Evolutionary conservation across 2,329 filamentous ascomycete genomes (phyloP), one percentile per base, ranked within the genome.

Genomic region (Diatrype stigma): DNA sequence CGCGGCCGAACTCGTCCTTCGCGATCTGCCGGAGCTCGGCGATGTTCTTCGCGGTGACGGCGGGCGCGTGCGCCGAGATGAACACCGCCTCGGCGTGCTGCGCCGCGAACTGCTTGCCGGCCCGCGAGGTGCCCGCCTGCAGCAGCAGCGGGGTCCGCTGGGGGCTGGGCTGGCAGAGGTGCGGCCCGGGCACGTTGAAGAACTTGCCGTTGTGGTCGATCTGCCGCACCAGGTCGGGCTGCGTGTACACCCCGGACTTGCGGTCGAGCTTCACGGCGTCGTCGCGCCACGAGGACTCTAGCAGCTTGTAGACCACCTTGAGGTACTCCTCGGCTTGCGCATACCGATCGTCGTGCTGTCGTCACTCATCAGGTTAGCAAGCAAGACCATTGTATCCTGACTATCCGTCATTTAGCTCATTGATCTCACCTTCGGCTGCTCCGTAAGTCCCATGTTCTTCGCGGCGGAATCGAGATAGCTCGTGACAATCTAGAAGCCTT

Each of bases 41-140:
- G 17, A 89, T 80, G 47, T 73, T 81, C 60, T 79, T 81, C 2
- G 78, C 77, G 26, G 85, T 81, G 0, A 85, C 79, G 1, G 73
- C 70, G 0, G 86, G 82, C 1, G 79, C 79, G 62, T 88, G 85
- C 0, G 82, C 82, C 0, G 81, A 84, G 1, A 87, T 78, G 58
- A 89, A 89, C 47, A 89, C 85, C 2, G 79, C 85, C 60, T 90
- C 86, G 0, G 86, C 86, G 61, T 89, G 84, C 56, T 84, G 80
- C 0, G 85, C 83, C 0, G 84, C 85, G 58, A 90, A 89, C 0
- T 70, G 66, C 64, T 85, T 87, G 2, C 85, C 86, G 0, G 84
- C 77, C 46, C 76, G 79, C 0, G 82, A 86, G 0, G 85, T 86
- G 0, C 86, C 86, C 0, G 86, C 86, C 64, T 90, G 86, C 3